A percentile compares a stretch with the other conserved stretches of the same genome.
These are phyloP conservation scores for Tricholomella constricta DNA, from an alignment of 768 basidiomycete species.

Conservation along the genomic window DNA sequence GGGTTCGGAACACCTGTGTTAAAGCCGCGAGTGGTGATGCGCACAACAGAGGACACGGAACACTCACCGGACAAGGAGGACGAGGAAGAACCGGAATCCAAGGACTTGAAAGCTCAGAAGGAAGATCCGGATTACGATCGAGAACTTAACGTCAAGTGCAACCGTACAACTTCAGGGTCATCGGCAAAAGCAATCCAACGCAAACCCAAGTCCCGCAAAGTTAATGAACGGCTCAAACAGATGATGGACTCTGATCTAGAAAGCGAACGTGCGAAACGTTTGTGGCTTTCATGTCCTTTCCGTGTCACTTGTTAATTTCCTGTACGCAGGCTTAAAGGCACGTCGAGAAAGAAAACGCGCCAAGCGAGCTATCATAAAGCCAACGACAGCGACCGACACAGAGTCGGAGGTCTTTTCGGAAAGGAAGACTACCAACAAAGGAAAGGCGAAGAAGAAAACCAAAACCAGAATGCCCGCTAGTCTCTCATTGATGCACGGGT, in stretches of 20 bases:
- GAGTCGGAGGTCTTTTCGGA: conserved; percentile 14
- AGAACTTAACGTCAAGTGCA: background rate
- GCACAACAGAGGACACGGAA: background rate
- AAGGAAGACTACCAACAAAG: conserved; percentile 21
- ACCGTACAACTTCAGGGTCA: background rate
- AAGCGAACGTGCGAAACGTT: conserved; percentile 7
- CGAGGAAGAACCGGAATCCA: background rate
- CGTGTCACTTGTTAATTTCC: background rate
- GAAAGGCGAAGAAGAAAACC: conserved; percentile 23
- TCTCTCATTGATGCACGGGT: conserved; percentile 69
- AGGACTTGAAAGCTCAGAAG: background rate
- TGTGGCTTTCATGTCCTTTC: background rate
- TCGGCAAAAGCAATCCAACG: background rate
- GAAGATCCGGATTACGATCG: background rate
- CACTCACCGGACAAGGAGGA: conserved; percentile 4
- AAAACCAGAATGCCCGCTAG: conserved; percentile 45
- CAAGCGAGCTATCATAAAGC: conserved; percentile 56
- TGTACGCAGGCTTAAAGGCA: conserved; percentile 57
- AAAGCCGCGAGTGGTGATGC: conserved; percentile 42
- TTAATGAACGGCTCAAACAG: background rate
- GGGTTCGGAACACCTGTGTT: conserved; percentile 60
- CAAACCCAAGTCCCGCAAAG: background rate
- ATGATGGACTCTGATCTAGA: background rate
- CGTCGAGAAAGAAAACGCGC: conserved; percentile 64
- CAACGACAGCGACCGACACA: conserved; percentile 22